Base-by-base conservation (phyloP, 2,329 filamentous ascomycete species). In the Talaromyces sp. region DNA sequence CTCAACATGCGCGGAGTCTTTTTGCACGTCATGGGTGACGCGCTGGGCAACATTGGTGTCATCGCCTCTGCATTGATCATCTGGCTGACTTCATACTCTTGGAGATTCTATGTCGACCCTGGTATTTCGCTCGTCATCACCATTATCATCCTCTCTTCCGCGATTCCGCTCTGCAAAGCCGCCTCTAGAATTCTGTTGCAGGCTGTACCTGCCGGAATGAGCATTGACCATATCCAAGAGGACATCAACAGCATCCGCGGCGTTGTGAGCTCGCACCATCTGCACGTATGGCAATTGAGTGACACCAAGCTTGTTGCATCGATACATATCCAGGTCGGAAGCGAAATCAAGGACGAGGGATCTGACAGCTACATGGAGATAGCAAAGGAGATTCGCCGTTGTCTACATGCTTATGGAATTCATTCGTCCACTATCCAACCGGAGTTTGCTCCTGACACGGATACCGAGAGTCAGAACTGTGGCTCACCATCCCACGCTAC, bases 361-460 rank as follows among this genome's bases (percentile, higher is more conserved):
- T 87, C 85, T 0, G 85, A 85, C 63, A 88, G 89, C 72, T 99
- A 98, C 80, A 99, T 99, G 94, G 86, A 89, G 69, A 85, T 99
- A 45, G 92, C 94, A 22, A 88, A 88, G 66, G 88, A 90, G 65
- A 91, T 96, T 19, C 86, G 93, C 58, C 89, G 89, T 73, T 99
- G 95, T 73, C 87, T 99, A 2, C 95, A 99, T 77, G 93, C 88
- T 40, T 97, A 96, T 72, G 94, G 95, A 64, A 98, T 99, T 69
- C 95, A 99, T 81, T 96, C 91, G 43, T 94, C 93, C 40, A 99
- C 95, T 13, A 98, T 99, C 71, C 95, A 99, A 78, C 95, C 95
- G 5, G 95, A 99, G 77, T 99, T 83, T 58, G 70, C 74, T 10
- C 78, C 76, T 1, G 76, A 74, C 5, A 78, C 73, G 64, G 77